phyloP scores from a whole-genome alignment of 306 rosid genomes.

The Cicer chorassanicum region DNA sequence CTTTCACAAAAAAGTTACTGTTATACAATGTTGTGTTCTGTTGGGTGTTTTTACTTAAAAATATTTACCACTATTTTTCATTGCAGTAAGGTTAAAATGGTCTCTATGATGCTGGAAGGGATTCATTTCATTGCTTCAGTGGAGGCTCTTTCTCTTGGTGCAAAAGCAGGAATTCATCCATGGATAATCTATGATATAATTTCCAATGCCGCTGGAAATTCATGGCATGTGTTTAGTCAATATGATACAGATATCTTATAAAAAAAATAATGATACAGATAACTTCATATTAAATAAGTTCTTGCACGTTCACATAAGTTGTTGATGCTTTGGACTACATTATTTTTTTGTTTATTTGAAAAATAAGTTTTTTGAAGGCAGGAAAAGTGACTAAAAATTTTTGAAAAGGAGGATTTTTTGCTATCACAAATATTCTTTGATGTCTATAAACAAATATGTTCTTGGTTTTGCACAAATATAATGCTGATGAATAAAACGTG shows the following conservation, averaged over 20 bases:
- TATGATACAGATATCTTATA: conserved; percentile 27
- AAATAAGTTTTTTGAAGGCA: conserved; percentile 1
- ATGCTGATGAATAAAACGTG: conserved; percentile 35
- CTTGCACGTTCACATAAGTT: not conserved
- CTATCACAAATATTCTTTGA: conserved; percentile 16
- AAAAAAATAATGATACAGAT: conserved; percentile 9
- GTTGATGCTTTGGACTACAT: conserved; percentile 33
- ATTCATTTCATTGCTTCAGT: conserved; percentile 82
- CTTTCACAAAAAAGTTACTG: conserved; percentile 1
- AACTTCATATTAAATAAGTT: conserved; percentile 9
- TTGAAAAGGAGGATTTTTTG: conserved; percentile 9
- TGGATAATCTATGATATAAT: conserved; percentile 84
- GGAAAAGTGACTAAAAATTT: conserved; percentile 11
- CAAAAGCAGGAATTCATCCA: conserved; percentile 86
- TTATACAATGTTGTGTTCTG: conserved; percentile 29
- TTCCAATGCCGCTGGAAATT: conserved; percentile 96
- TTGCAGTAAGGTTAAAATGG: conserved; percentile 77
- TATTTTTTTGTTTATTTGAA: conserved; percentile 14
- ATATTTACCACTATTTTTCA: conserved; percentile 34
- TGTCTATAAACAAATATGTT: conserved; percentile 23
- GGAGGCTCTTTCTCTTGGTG: conserved; percentile 92
- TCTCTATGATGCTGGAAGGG: conserved; percentile 76
- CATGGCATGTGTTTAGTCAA: conserved; percentile 64
- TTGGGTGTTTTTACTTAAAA: conserved; percentile 26
- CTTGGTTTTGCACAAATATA: conserved; percentile 9